A percentile compares a stretch with the other conserved stretches of the same genome.
phyloP scores from a whole-genome alignment of 805 yeast species.

The Candida pini region DNA sequence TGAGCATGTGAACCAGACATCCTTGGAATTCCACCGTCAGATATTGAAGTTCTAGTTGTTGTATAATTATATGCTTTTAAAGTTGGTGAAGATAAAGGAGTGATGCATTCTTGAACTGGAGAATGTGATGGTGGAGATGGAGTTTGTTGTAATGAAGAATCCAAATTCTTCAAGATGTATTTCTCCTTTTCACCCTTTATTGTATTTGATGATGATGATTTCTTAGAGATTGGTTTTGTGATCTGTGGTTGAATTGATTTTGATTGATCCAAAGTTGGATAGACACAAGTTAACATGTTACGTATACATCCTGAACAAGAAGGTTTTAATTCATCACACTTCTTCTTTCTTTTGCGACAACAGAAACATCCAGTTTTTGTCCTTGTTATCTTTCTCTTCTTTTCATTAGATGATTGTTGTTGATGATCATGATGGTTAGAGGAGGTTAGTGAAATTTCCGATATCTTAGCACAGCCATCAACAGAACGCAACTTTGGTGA shows the following conservation, averaged over 20 bases:
- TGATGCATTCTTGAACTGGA: constrained; percentile 12
- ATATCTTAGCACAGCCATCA: no score
- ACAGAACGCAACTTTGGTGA: constrained; percentile 16
- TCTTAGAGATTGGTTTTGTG: neutral
- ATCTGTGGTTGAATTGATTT: constrained; percentile 2
- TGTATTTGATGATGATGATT: neutral
- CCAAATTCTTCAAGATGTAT: neutral
- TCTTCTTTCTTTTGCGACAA: constrained; percentile 34
- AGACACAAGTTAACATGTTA: constrained; percentile 29
- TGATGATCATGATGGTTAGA: no score
- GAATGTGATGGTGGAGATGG: constrained; percentile 1
- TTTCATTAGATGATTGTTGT: no score
- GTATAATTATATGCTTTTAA: constrained; percentile 10
- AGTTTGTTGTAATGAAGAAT: neutral
- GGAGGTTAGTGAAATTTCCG: no score
- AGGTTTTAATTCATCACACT: constrained; percentile 32
- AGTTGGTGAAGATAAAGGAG: constrained; percentile 26
- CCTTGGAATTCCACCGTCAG: neutral
- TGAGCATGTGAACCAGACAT: no score
- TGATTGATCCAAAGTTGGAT: constrained; percentile 22
- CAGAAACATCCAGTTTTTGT: constrained; percentile 35
- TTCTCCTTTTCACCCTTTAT: neutral
- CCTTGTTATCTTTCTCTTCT: constrained; percentile 27
- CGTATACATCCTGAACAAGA: constrained; percentile 31
- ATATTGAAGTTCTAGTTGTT: neutral